These are phyloP conservation scores for Leccinum barrowsii DNA, from an alignment of 768 basidiomycete species.

Conservation along the genomic window DNA sequence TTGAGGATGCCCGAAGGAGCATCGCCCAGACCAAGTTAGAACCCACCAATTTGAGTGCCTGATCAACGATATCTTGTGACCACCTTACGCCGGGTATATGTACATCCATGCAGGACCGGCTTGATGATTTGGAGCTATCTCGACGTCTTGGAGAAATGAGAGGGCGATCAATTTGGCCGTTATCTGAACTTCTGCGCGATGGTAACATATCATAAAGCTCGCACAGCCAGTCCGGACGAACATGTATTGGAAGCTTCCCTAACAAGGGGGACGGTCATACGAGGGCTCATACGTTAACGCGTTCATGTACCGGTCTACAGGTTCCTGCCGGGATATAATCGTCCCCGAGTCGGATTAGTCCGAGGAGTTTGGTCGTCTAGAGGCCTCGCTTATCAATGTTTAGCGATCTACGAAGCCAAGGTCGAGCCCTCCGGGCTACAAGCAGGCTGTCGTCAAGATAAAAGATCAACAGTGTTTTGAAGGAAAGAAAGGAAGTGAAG, in stretches of 20 bases:
- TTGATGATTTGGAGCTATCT: background rate
- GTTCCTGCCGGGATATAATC: background rate
- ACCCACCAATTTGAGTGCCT: constrained; percentile 10
- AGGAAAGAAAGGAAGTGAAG: background rate
- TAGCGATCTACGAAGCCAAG: background rate
- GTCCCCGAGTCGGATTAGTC: constrained; percentile 5
- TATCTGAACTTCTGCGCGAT: background rate
- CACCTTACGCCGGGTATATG: constrained; percentile 8
- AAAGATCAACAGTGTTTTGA: background rate
- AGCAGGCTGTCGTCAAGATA: background rate
- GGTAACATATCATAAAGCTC: background rate
- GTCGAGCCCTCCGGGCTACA: background rate
- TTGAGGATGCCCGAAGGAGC: constrained; percentile 9
- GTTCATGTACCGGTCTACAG: constrained; percentile 1
- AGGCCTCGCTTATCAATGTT: background rate
- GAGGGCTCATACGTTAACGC: background rate
- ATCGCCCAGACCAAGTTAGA: constrained; percentile 7
- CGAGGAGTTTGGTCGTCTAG: constrained; percentile 16
- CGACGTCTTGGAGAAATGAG: background rate
- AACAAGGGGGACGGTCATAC: background rate
- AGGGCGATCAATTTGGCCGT: background rate
- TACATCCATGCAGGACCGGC: background rate
- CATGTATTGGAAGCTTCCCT: constrained; percentile 1
- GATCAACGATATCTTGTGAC: constrained; percentile 21
- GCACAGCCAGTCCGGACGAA: background rate